Evolutionary conservation across 441 rosid genomes (phyloP).

Genomic region (Euphorbia corollata): DNA sequence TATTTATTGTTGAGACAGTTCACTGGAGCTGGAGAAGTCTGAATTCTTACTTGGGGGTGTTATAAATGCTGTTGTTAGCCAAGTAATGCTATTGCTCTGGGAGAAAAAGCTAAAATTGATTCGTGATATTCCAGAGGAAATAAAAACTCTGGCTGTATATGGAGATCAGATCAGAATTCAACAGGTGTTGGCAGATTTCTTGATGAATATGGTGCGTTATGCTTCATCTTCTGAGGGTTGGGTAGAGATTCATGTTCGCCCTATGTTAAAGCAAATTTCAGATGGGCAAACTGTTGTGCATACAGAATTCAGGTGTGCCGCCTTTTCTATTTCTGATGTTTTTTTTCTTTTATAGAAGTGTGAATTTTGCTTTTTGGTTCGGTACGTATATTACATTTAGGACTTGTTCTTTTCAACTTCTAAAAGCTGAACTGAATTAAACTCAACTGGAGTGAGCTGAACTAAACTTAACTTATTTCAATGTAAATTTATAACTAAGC

Average conservation of each 20-base stretch:
- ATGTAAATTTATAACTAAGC: too few relatives aligned
- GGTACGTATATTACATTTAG: not conserved
- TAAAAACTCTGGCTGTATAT: conserved; percentile 60
- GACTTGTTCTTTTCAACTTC: too few relatives aligned
- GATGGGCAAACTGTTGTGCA: conserved; percentile 42
- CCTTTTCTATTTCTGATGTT: not conserved
- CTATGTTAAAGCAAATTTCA: conserved; percentile 47
- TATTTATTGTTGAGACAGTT: conserved; percentile 37
- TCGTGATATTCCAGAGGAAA: conserved; percentile 87
- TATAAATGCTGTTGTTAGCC: conserved; percentile 88
- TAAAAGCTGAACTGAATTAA: too few relatives aligned
- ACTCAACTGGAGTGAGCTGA: too few relatives aligned
- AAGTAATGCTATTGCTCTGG: conserved; percentile 64
- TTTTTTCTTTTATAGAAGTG: not conserved
- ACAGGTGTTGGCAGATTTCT: conserved; percentile 79
- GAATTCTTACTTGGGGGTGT: conserved; percentile 74
- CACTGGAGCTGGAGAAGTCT: conserved; percentile 61
- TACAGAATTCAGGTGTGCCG: conserved; percentile 65
- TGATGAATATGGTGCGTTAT: conserved; percentile 71
- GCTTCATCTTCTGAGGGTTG: conserved; percentile 72
- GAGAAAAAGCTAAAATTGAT: conserved; percentile 77
- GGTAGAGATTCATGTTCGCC: conserved; percentile 84
- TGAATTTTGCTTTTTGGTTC: not conserved
- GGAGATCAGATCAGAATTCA: conserved; percentile 91
- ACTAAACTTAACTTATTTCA: too few relatives aligned